phyloP scores from a whole-genome alignment of 805 yeast species.

The Aciculoconidium aculeatum region DNA sequence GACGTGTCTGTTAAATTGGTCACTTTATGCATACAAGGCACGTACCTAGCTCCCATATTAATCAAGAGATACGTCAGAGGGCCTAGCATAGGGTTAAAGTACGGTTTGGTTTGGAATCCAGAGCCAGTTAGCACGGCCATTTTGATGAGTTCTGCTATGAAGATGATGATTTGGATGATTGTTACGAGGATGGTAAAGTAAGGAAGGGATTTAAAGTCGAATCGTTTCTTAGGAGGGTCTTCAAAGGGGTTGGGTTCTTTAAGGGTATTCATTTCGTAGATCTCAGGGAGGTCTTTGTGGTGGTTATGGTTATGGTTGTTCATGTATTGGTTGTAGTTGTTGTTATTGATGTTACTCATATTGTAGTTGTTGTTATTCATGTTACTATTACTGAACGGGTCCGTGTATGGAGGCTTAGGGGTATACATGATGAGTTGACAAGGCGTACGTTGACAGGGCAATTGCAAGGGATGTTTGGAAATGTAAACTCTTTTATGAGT shows the following conservation, averaged over 20 bases:
- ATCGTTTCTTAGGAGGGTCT: constrained; percentile 19
- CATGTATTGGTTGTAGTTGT: not conserved
- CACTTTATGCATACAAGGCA: constrained; percentile 62
- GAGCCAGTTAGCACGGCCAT: constrained; percentile 58
- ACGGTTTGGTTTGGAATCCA: constrained; percentile 62
- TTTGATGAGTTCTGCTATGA: constrained; percentile 53
- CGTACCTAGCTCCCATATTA: constrained; percentile 64
- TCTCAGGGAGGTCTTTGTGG: too few relatives aligned
- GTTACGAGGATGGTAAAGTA: constrained; percentile 39
- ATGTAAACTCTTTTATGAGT: too few relatives aligned
- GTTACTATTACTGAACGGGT: not conserved
- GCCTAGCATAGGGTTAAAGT: constrained; percentile 75
- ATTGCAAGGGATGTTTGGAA: too few relatives aligned
- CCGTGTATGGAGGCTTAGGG: constrained; percentile 1
- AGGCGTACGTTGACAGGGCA: not conserved
- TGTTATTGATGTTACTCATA: not conserved
- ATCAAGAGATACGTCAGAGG: constrained; percentile 64
- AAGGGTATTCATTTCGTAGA: too few relatives aligned
- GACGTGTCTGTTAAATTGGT: constrained; percentile 42
- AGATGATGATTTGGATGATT: constrained; percentile 46
- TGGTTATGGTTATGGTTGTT: too few relatives aligned
- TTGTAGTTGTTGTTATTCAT: constrained; percentile 2
- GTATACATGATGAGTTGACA: too few relatives aligned
- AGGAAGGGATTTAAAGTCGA: constrained; percentile 32
- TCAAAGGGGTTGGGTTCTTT: constrained; percentile 4